A percentile compares a stretch with the other conserved stretches of the same genome.
Evolutionary conservation across 75 land plant species (phyloP).

Genomic region (Sequoiadendron giganteum): DNA sequence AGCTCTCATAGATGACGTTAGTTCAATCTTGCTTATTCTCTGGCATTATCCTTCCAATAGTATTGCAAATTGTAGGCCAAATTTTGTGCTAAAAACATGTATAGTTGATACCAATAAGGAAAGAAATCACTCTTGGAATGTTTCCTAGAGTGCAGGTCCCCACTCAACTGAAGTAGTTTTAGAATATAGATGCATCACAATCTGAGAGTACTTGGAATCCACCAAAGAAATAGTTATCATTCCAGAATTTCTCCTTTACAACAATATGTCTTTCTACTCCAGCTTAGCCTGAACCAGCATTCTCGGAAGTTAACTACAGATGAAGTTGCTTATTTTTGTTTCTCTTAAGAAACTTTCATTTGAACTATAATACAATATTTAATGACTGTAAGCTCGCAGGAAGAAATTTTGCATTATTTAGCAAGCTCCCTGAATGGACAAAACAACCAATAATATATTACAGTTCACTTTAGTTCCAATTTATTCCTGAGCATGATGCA

Average conservation of each 20-base stretch:
- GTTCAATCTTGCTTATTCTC: neutral
- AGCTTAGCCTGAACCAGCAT: neutral
- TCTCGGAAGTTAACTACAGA: neutral
- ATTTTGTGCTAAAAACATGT: neutral
- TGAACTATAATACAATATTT: neutral
- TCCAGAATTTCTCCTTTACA: neutral
- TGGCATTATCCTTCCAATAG: neutral
- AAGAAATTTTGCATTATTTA: neutral
- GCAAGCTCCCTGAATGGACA: neutral
- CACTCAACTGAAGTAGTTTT: neutral
- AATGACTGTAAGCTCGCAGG: constrained; percentile 1
- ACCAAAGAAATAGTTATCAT: neutral
- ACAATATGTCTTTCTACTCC: neutral
- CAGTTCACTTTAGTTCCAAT: neutral
- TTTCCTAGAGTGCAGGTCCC: neutral
- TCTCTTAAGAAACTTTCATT: neutral
- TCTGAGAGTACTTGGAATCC: neutral
- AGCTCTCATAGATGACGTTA: neutral
- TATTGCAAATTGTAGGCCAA: neutral
- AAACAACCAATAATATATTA: neutral
- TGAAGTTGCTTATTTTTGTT: neutral
- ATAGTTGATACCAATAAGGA: neutral
- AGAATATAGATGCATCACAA: neutral
- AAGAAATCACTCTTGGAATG: neutral
- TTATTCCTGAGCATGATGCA: neutral